These are phyloP conservation scores for Pseudogymnoascus sp. DNA, from an alignment of 2,329 filamentous ascomycete species.

Conservation along the genomic window DNA sequence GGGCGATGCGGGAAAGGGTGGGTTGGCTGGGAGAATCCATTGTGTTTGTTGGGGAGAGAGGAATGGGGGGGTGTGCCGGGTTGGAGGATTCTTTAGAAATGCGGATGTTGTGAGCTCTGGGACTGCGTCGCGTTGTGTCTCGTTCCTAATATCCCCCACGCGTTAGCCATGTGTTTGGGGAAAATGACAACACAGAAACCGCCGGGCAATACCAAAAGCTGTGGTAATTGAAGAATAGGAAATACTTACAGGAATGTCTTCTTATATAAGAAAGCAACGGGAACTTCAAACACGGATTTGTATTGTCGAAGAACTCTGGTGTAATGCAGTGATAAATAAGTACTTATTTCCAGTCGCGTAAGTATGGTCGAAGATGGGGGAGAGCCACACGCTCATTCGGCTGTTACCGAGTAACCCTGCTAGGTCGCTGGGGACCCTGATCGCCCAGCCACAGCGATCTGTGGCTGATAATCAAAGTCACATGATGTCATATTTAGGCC, in stretches of 20 bases:
- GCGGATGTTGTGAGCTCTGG: neutral
- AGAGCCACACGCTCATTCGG: neutral
- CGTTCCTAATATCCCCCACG: neutral
- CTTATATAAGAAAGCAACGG: neutral
- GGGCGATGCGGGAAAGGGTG: neutral
- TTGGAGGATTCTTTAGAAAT: neutral
- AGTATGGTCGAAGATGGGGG: neutral
- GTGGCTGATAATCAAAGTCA: neutral
- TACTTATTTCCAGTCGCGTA: constrained; percentile 6
- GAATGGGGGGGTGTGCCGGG: neutral
- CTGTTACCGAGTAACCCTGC: constrained; percentile 7
- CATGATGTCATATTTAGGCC: neutral
- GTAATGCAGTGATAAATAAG: neutral
- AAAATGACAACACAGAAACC: neutral
- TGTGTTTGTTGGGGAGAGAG: neutral
- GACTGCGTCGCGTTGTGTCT: neutral
- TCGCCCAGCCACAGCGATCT: neutral
- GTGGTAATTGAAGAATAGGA: neutral
- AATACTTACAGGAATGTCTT: neutral
- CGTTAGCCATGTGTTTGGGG: neutral
- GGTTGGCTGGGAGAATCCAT: neutral
- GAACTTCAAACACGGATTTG: neutral
- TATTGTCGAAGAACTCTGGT: neutral
- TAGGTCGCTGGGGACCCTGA: neutral
- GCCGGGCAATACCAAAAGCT: neutral